Conservation (phyloP, 176 grass and related monocot genomes). For the Musa itinerans region DNA sequence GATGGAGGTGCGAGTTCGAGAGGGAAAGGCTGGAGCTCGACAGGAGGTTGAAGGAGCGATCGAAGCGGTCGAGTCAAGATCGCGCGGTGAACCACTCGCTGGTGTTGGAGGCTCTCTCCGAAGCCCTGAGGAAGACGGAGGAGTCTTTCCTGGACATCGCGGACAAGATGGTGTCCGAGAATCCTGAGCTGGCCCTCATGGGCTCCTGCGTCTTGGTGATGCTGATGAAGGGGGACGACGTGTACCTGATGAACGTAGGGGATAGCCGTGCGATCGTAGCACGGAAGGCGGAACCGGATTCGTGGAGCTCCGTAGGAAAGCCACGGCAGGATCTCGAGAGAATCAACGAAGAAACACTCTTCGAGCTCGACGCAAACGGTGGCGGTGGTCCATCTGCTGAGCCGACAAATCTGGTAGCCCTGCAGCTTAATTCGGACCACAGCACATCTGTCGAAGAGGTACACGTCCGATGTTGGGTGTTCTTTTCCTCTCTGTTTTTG, state of each 20-base stretch:
- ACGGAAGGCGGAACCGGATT: background rate
- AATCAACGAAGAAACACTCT: background rate
- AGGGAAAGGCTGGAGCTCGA: constrained; percentile 1
- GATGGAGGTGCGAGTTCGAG: background rate
- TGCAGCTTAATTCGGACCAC: constrained; percentile 2
- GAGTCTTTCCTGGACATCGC: constrained; percentile 16
- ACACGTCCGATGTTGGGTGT: no score
- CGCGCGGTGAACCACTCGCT: background rate
- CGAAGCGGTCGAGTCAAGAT: background rate
- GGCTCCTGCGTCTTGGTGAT: constrained; percentile 14
- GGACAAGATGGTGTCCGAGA: constrained; percentile 5
- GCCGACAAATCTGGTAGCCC: background rate
- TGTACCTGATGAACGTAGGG: constrained; percentile 14
- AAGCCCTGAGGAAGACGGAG: constrained; percentile 11
- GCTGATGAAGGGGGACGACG: constrained; percentile 14
- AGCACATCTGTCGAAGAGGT: constrained; percentile 1
- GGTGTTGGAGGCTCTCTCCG: constrained; percentile 4
- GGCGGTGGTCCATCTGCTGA: background rate
- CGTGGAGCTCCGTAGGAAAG: background rate
- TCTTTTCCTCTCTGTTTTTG: no score
- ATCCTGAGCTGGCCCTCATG: constrained; percentile 16
- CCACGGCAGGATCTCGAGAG: background rate
- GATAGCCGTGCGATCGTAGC: constrained; percentile 8
- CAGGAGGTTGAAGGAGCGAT: background rate
- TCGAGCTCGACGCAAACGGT: background rate